Evolutionary conservation across 306 rosid genomes (phyloP), one percentile per base, ranked within the genome.

Genomic region (Prosopis cineraria): DNA sequence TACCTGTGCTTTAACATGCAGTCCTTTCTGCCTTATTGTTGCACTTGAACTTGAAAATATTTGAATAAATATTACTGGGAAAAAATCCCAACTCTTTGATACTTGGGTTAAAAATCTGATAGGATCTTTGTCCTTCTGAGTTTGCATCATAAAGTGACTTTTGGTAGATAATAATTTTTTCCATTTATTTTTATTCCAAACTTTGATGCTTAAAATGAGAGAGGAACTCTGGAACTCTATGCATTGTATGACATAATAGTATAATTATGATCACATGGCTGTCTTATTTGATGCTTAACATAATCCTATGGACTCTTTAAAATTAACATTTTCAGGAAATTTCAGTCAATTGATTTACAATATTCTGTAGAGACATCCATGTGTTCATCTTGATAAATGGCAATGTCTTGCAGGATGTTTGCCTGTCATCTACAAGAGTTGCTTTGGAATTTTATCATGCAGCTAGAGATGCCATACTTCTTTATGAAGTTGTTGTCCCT

Each of bases 401-500:
- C 69, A 41, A 59, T 22, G 43, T 77, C 80, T 33, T 88, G 74
- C 89, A 95, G 98, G 98, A 88, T 82, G 89, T 91, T 76, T 95
- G 98, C 79, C 70, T 91, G 85, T 95, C 98, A 76, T 90, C 98
- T 79, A 81, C 93, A 43, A 87, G 91, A 87, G 98, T 95, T 27
- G 98, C 98, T 79, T 84, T 92, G 85, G 97, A 92, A 74, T 91
- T 95, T 85, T 95, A 95, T 80, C 88, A n/a, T 55, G 93, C 96
- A 29, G 91, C 89, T 79, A 92, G 98, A 81, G 97, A 95, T 78
- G 93, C 91, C 59, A 71, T 92, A 60, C 98, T 95, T 74, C 96
- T 95, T 27, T 95, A 95, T 86, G 98, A 91, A 93, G 98, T 90
- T 79, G 89, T 94, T 84, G 89, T 95, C 73, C 98, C 98, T 47